Evolutionary conservation across 495 filamentous ascomycete species (phyloP).

Genomic region (Penicillium lividum): DNA sequence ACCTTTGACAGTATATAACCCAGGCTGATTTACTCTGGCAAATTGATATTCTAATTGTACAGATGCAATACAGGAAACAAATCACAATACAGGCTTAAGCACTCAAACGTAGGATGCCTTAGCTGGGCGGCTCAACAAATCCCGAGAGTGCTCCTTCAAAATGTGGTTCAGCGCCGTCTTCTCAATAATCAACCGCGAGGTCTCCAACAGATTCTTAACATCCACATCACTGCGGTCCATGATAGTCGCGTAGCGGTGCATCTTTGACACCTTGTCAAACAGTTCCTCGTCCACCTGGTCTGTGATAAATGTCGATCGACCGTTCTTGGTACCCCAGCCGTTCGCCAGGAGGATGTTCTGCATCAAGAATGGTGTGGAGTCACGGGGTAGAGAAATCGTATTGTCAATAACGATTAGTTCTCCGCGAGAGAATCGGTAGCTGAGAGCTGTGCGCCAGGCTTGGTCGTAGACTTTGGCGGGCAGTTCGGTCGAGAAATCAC

Average conservation of each 20-base stretch:
- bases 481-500: constrained; percentile 83
- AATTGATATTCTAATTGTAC: constrained; percentile 39
- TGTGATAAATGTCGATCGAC: constrained; percentile 80
- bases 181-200: constrained; percentile 84
- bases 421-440: constrained; percentile 82
- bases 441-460: constrained; percentile 92
- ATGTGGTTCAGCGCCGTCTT: constrained; percentile 74
- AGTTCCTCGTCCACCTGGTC: constrained; percentile 40
- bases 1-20: background rate
- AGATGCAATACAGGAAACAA: constrained; percentile 28
- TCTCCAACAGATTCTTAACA: constrained; percentile 89
- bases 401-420: constrained; percentile 84
- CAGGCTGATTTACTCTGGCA: constrained; percentile 4
- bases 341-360: constrained; percentile 66
- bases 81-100: constrained; percentile 6
- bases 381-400: constrained; percentile 59
- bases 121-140: constrained; percentile 50
- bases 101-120: constrained; percentile 37
- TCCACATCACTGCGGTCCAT: constrained; percentile 74
- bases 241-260: constrained; percentile 66
- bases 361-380: constrained; percentile 58
- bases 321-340: constrained; percentile 67
- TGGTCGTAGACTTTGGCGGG: constrained; percentile 91
- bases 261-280: constrained; percentile 50
- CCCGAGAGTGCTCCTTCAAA: constrained; percentile 72